These are phyloP conservation scores for Boehmeria nivea DNA, from an alignment of 306 rosid species.

Conservation along the genomic window DNA sequence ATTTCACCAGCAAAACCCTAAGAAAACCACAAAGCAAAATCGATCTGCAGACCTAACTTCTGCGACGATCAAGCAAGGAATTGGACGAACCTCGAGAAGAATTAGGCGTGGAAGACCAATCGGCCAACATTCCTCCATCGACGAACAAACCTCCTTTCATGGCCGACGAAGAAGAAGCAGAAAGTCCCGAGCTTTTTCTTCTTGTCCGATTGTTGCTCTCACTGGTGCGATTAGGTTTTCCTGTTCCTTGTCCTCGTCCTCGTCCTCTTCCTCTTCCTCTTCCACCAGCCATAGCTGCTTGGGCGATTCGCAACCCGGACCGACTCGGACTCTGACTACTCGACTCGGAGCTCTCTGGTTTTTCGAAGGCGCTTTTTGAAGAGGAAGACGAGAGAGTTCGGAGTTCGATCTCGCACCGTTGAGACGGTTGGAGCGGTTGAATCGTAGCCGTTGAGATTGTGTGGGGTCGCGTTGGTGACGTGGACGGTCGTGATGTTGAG, in stretches of 20 bases:
- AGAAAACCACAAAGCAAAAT: too few species aligned
- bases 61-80: background rate
- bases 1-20: too few species aligned
- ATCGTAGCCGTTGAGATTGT: conserved; percentile 5
- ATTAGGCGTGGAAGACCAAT: conserved; percentile 45
- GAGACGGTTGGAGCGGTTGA: background rate
- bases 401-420: background rate
- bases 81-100: conserved; percentile 41
- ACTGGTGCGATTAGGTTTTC: background rate
- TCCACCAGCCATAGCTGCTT: conserved; percentile 28
- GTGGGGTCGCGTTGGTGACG: background rate
- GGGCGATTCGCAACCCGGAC: background rate
- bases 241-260: conserved; percentile 44
- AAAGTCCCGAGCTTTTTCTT: conserved; percentile 33
- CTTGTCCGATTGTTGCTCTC: conserved; percentile 3
- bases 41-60: too few species aligned
- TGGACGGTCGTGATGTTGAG: conserved; percentile 5
- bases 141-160: conserved; percentile 37
- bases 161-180: conserved; percentile 1
- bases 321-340: background rate
- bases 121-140: conserved; percentile 72
- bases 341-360: background rate
- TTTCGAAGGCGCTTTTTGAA: background rate
- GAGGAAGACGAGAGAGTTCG: background rate
- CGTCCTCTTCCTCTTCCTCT: conserved; percentile 18